These are phyloP conservation scores for Scopulariopsis brevicaulis DNA, from an alignment of 2,329 filamentous ascomycete genomes.

Conservation along the genomic window DNA sequence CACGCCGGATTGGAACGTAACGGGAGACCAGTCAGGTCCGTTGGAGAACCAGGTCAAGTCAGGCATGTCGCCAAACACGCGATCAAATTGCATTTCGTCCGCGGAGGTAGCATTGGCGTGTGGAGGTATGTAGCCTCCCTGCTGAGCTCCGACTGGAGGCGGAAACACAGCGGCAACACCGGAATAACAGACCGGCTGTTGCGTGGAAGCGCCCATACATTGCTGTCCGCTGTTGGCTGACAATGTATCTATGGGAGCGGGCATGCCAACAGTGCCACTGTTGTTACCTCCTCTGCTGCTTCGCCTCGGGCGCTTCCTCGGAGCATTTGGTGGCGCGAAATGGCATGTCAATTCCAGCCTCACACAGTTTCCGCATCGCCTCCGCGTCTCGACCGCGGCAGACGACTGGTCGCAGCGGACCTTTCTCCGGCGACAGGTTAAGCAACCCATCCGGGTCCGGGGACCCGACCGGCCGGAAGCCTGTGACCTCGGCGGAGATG, in stretches of 20 bases:
- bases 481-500: not conserved
- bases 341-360: not conserved
- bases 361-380: not conserved
- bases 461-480: not conserved
- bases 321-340: not conserved
- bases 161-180: not conserved
- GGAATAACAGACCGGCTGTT: not conserved
- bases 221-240: not conserved
- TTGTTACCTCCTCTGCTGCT: not conserved
- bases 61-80: not conserved
- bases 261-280: not conserved
- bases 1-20: not conserved
- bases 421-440: conserved; percentile 12
- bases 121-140: not conserved
- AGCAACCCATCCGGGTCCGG: conserved; percentile 8
- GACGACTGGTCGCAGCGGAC: conserved; percentile 10
- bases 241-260: not conserved
- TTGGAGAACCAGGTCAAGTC: not conserved
- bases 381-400: not conserved
- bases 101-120: not conserved
- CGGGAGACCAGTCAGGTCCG: not conserved
- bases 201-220: not conserved
- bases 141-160: not conserved
- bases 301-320: not conserved
- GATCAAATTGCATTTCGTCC: not conserved